These are phyloP conservation scores for Sporothrix curviconia DNA, from an alignment of 2,329 filamentous ascomycete genomes.

Conservation along the genomic window DNA sequence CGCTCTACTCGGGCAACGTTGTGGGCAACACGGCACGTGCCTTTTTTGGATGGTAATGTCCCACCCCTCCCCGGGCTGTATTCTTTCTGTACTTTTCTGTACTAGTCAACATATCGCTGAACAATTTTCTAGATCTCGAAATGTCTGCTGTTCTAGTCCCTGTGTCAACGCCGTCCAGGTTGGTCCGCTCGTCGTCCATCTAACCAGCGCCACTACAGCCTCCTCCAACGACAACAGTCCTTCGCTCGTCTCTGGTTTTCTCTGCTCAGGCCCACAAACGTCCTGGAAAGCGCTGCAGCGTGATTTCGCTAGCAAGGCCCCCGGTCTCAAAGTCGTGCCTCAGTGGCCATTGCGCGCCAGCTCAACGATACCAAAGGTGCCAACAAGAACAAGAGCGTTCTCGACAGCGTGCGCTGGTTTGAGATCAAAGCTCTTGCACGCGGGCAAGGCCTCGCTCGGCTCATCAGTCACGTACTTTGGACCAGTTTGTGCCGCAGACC, in stretches of 20 bases:
- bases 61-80: too few relatives aligned
- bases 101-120: too few relatives aligned
- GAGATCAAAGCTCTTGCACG: conserved; percentile 47
- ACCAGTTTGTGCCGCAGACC: conserved; percentile 36
- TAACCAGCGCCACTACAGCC: conserved; percentile 36
- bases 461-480: conserved; percentile 31
- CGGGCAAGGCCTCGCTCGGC: conserved; percentile 40
- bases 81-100: too few relatives aligned
- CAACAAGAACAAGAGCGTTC: conserved; percentile 25
- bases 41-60: conserved; percentile 50
- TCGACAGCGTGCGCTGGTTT: conserved; percentile 38
- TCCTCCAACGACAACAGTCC: conserved; percentile 23
- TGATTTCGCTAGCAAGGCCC: conserved; percentile 26
- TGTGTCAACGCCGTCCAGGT: conserved; percentile 25
- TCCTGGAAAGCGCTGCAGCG: conserved; percentile 33
- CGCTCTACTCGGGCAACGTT: conserved; percentile 17
- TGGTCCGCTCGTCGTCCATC: conserved; percentile 36
- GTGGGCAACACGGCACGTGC: conserved; percentile 37
- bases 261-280: conserved; percentile 29
- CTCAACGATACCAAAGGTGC: conserved; percentile 24
- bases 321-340: conserved; percentile 24
- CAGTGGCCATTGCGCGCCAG: conserved; percentile 29
- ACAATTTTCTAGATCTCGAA: too few relatives aligned
- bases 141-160: conserved; percentile 33
- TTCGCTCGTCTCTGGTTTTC: conserved; percentile 28